Percentiles rank a stretch among this genome's conserved stretches.
phyloP scores from a whole-genome alignment of 1,139 yeast species.

The Saccharomycopsis phalli region DNA sequence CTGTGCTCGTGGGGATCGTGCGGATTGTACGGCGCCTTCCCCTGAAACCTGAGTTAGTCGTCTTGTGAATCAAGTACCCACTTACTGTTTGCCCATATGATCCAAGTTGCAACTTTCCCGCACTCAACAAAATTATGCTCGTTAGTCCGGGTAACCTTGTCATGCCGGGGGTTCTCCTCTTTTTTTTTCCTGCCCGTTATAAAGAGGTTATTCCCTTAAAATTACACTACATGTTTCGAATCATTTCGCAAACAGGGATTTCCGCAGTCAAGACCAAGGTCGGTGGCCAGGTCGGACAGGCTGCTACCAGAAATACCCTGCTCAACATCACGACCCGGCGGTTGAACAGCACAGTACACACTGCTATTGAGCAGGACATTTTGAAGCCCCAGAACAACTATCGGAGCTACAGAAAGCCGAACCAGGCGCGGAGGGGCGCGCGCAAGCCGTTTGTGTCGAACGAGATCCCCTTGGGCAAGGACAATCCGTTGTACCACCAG shows the following conservation, averaged over 20 bases:
- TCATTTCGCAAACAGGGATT: constrained; percentile 14
- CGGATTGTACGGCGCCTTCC: constrained; percentile 49
- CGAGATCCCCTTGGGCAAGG: constrained; percentile 25
- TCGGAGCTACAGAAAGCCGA: constrained; percentile 27
- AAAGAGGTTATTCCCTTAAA: too few relatives aligned
- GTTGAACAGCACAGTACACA: constrained; percentile 12
- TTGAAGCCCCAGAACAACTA: constrained; percentile 16
- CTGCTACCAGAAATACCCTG: constrained; percentile 12
- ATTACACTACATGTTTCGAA: constrained; percentile 18
- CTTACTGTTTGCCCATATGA: neutral
- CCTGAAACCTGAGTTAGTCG: constrained; percentile 6
- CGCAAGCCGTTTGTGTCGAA: constrained; percentile 25
- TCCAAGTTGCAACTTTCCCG: too few relatives aligned
- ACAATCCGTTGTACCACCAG: constrained; percentile 35
- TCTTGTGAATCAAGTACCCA: neutral
- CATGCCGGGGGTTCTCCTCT: neutral
- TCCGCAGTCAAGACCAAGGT: constrained; percentile 19
- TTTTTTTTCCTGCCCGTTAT: constrained; percentile 1
- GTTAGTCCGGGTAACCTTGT: neutral
- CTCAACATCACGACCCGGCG: constrained; percentile 18
- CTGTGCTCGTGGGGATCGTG: constrained; percentile 70
- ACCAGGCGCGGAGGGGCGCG: constrained; percentile 24
- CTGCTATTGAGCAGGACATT: constrained; percentile 15
- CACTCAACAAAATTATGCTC: too few relatives aligned
- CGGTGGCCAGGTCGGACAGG: constrained; percentile 17